Base-by-base conservation (phyloP, 306 rosid species). In the Crotalaria pallida region DNA sequence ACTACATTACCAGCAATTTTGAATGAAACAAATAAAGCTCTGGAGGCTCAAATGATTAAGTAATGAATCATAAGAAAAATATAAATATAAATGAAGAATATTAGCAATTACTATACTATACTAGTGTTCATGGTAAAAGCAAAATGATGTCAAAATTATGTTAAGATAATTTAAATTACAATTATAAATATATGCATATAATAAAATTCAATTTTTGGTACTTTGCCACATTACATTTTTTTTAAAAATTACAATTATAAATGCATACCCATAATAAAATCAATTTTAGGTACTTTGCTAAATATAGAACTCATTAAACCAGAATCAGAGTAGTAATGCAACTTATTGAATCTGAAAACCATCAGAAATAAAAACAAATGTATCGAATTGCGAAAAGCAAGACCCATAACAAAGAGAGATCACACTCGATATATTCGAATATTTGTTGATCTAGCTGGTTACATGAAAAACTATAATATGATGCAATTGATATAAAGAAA, bases 1-100 rank as follows among this genome's bases (percentile, higher is more conserved):
- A 76, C 69, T 68, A 81, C 72, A 80, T 74, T 74, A 44, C 87
- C 83, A 59, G 83, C 84, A 21, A 36, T 34, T 18, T 29, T 12
- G 7, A 27, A 47, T 0, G 26, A 23, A 69, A 24, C 27, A 40
- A 5, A 18, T 17, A 22, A 18, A 6, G 11, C 40, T 53, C 12
- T 2, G 17, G 23, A 41, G 15, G 6, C n/a, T 65, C 21, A 11
- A 34, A 48, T n/a, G 19, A 17, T 23, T 9, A 40, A 29, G n/a
- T 59, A 56, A 1, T 3, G n/a, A n/a, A n/a, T 47, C 13, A 33
- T 57, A 10, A 13, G 13, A 16, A 23, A 29, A 2, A 9, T 23
- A 64, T 69, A 4, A 13, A 55, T 0, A 19, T 10, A 3, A 65
- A 11, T 26, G 5, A 60, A 38, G 45, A 13, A 15, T 45, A 36